A percentile compares a stretch with the other conserved stretches of the same genome.
phyloP scores from a whole-genome alignment of 495 filamentous ascomycete species.

The Hypoxylon intermedium region DNA sequence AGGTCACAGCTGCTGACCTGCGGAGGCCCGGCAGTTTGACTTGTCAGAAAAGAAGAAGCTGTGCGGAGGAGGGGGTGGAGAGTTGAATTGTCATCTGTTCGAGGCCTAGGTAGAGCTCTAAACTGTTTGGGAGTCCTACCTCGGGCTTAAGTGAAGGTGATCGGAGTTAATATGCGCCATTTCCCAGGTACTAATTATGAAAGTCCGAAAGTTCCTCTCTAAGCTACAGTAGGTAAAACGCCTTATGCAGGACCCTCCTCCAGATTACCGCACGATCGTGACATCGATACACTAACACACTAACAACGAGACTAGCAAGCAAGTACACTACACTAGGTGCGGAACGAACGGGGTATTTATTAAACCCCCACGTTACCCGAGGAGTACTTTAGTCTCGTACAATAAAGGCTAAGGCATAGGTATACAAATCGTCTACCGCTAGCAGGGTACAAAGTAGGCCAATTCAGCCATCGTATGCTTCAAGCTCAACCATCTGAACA shows the following conservation, averaged over 20 bases:
- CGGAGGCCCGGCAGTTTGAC: constrained; percentile 7
- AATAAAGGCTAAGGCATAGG: no score
- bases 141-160: constrained; percentile 11
- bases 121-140: neutral
- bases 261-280: constrained; percentile 7
- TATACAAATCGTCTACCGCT: no score
- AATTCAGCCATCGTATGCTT: constrained; percentile 19
- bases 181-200: neutral
- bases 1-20: constrained; percentile 20
- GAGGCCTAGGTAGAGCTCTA: no score
- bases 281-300: neutral
- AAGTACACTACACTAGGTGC: neutral
- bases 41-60: neutral
- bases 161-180: constrained; percentile 23
- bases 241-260: neutral
- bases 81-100: no score
- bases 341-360: constrained; percentile 4
- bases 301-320: neutral
- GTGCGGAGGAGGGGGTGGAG: constrained; percentile 13
- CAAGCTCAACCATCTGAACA: constrained; percentile 19
- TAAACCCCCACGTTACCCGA: constrained; percentile 19
- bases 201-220: neutral
- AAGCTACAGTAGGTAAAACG: no score
- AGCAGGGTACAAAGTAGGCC: no score
- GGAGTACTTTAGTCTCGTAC: neutral